These are phyloP conservation scores for carrot (Daucus carota) DNA, from an alignment of 129 eudicot species.

Conservation along the genomic window DNA sequence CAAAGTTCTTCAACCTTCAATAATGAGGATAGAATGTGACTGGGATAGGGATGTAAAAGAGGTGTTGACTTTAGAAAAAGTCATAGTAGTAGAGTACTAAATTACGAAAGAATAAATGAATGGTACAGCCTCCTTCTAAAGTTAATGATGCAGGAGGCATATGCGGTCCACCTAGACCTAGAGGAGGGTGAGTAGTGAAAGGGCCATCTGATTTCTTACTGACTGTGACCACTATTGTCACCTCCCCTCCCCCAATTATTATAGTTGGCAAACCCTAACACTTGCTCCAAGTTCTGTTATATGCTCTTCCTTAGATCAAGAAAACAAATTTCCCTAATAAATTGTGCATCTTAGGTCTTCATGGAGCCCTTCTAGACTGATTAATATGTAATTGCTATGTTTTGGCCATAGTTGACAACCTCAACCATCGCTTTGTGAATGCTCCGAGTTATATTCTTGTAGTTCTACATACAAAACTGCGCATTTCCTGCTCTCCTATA, in stretches of 20 bases:
- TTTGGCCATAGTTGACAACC: not conserved
- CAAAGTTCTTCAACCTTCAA: not conserved
- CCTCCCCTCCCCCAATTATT: not conserved
- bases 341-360: not conserved
- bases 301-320: not conserved
- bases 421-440: not conserved
- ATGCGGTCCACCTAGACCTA: conserved; percentile 11
- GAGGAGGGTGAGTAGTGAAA: not conserved
- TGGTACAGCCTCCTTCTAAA: not conserved
- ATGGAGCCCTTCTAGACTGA: not conserved
- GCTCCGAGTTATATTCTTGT: not conserved
- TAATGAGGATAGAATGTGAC: not conserved
- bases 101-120: not conserved
- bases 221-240: conserved; percentile 5
- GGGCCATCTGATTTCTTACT: not conserved
- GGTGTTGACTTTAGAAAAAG: conserved; percentile 3
- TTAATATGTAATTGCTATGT: not conserved
- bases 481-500: not conserved
- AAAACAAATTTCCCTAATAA: not conserved
- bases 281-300: not conserved
- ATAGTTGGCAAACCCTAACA: not conserved
- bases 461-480: not conserved
- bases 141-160: not conserved
- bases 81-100: not conserved
- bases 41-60: not conserved